Evolutionary conservation across 768 basidiomycete genomes (phyloP), one percentile per base, ranked within the genome.

Genomic region (Collybia sordida): DNA sequence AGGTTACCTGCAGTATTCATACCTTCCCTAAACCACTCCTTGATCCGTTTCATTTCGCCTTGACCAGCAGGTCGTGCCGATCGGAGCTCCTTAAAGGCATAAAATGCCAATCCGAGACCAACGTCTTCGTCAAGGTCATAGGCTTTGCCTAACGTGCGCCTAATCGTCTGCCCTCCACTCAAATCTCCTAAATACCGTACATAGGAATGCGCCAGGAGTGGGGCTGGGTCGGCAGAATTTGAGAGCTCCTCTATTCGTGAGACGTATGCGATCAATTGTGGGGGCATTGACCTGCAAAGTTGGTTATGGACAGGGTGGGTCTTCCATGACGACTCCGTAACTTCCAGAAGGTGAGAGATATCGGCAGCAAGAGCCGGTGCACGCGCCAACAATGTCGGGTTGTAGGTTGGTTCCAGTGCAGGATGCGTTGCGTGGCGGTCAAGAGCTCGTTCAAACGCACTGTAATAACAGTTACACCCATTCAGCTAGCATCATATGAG

Each of bases 131-230:
- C 75, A 2, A 91, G 74, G 11, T 66, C 73, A 60, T 90, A 92
- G 12, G 86, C 80, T 63, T 86, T 86, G 14, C 75, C 74, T n/a
- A 90, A 64, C 27, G 72, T 73, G 36, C 79, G 72, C 19, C 82
- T 73, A 59, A 91, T 82, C 51, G 77, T 71, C 69, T 91, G 90
- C 1, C 90, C 90, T 4, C 90, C 89, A 38, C 83, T 86, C 25
- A 91, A 72, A 63, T 92, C 89, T 42, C 88, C 90, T 25, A 91
- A 77, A 65, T 91, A 91, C 27, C 88, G 79, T n/a, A 90, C 86
- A 60, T 91, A 91, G 1, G 89, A 75, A 64, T 92, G 90, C 0
- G 89, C 85, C 6, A 92, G 75, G 6, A 93, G 77, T 5, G 73
- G 66, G 0, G 78, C 67, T 9, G 74, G 81, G 59, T 77, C 78